Conservation (phyloP, 2,329 filamentous ascomycete species). For the Scytalidium sp. region DNA sequence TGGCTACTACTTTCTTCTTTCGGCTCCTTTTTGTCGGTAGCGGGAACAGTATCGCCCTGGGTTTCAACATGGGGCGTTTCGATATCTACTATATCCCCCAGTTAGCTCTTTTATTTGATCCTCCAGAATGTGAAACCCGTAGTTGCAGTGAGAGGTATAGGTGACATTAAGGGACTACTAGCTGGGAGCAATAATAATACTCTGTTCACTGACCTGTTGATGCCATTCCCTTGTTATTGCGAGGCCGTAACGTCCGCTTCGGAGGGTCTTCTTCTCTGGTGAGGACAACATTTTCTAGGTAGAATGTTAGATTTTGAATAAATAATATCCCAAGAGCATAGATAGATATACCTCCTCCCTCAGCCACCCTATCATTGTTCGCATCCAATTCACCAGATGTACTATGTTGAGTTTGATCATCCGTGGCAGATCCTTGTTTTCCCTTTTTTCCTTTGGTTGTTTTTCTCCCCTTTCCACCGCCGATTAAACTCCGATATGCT, state of each 20-base stretch:
- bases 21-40: not conserved
- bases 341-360: not conserved
- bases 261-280: not conserved
- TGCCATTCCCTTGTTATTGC: not conserved
- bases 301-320: not conserved
- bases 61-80: not conserved
- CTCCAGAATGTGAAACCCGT: too few relatives aligned
- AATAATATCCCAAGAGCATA: not conserved
- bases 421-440: constrained; percentile 10
- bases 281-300: not conserved
- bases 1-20: not conserved
- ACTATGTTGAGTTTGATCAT: not conserved
- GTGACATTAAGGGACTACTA: too few relatives aligned
- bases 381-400: not conserved
- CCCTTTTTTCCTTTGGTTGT: constrained; percentile 22
- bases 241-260: not conserved
- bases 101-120: not conserved
- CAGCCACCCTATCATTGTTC: not conserved
- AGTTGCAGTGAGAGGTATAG: too few relatives aligned
- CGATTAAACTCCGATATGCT: constrained; percentile 27
- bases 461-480: constrained; percentile 18
- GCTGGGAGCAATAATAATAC: too few relatives aligned
- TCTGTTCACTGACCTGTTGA: not conserved
- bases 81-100: not conserved
- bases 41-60: not conserved